These are phyloP conservation scores for Penicillium bialowiezense DNA, from an alignment of 495 filamentous ascomycete genomes.

Conservation along the genomic window DNA sequence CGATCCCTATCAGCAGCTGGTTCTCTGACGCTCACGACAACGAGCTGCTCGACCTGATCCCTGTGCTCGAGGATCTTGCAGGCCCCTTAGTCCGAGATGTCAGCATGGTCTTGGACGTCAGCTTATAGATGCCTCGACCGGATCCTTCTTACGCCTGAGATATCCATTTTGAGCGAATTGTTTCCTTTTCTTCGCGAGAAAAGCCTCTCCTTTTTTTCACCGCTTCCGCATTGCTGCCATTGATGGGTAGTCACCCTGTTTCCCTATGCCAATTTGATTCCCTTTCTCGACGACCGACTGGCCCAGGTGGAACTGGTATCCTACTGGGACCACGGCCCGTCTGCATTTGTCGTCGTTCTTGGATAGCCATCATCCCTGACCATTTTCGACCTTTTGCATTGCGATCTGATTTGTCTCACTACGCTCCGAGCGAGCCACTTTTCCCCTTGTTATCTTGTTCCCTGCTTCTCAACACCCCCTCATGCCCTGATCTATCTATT, in stretches of 20 bases:
- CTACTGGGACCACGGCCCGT: conserved; percentile 13
- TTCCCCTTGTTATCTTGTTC: conserved; percentile 31
- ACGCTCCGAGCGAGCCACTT: conserved; percentile 37
- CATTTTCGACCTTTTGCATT: conserved; percentile 22
- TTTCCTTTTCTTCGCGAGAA: conserved; percentile 27
- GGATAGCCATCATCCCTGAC: conserved; percentile 2
- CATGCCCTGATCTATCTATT: conserved; percentile 24
- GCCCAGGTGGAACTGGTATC: conserved; percentile 24
- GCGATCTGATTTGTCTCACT: conserved; percentile 25
- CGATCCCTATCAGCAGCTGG: conserved; percentile 99
- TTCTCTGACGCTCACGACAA: conserved; percentile 99
- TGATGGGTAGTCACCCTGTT: conserved; percentile 12
- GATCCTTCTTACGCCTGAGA: conserved; percentile 33
- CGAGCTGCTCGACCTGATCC: conserved; percentile 95
- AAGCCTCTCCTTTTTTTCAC: conserved; percentile 18
- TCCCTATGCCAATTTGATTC: conserved; percentile 14
- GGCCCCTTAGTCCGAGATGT: conserved; percentile 86
- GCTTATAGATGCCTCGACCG: conserved; percentile 55
- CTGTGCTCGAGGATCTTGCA: conserved; percentile 96
- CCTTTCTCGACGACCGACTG: conserved; percentile 11
- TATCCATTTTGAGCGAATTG: conserved; percentile 30
- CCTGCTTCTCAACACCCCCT: conserved; percentile 28
- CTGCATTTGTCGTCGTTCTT: conserved; percentile 20
- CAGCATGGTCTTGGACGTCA: conserved; percentile 95
- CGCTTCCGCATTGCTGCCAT: conserved; percentile 20